Conservation (phyloP, 495 filamentous ascomycete genomes). For the Pyrenula massariospora region DNA sequence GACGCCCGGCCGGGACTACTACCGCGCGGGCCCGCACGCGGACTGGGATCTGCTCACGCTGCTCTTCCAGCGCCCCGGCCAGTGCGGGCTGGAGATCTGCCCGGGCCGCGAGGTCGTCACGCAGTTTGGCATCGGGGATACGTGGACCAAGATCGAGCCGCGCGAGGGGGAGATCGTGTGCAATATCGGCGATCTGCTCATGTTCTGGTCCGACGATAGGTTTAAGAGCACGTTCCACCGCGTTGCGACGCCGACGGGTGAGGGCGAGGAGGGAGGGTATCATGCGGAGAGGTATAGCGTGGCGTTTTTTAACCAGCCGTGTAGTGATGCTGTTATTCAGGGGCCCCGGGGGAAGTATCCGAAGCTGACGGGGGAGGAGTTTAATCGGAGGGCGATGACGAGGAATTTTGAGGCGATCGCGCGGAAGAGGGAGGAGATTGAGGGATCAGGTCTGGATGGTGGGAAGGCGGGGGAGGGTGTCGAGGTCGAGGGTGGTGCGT, state of each 20-base stretch:
- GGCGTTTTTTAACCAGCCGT: conserved; percentile 57
- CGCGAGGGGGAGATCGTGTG: conserved; percentile 47
- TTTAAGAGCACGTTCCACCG: conserved; percentile 57
- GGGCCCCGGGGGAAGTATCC: conserved; percentile 52
- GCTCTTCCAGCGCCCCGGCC: conserved; percentile 52
- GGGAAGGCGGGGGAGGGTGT: background rate
- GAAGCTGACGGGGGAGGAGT: conserved; percentile 43
- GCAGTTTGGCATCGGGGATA: conserved; percentile 44
- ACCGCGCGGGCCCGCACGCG: conserved; percentile 52
- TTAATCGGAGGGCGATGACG: conserved; percentile 44
- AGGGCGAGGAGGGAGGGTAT: conserved; percentile 25
- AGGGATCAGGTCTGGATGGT: conserved; percentile 1
- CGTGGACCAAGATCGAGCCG: conserved; percentile 51
- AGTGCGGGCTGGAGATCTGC: conserved; percentile 55
- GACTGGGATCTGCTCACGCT: conserved; percentile 55
- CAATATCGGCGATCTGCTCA: conserved; percentile 58
- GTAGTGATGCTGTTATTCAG: conserved; percentile 45
- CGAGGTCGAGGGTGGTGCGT: background rate
- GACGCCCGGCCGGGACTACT: conserved; percentile 31
- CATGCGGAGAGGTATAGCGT: conserved; percentile 50
- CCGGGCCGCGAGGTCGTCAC: conserved; percentile 51
- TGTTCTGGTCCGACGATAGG: conserved; percentile 59
- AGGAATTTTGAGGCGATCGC: conserved; percentile 39
- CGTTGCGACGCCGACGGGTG: conserved; percentile 40
- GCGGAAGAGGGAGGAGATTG: conserved; percentile 19